A percentile compares a stretch with the other conserved stretches of the same genome.
phyloP scores from a whole-genome alignment of 2,329 filamentous ascomycete genomes.

The Diaporthe citrichinensis region DNA sequence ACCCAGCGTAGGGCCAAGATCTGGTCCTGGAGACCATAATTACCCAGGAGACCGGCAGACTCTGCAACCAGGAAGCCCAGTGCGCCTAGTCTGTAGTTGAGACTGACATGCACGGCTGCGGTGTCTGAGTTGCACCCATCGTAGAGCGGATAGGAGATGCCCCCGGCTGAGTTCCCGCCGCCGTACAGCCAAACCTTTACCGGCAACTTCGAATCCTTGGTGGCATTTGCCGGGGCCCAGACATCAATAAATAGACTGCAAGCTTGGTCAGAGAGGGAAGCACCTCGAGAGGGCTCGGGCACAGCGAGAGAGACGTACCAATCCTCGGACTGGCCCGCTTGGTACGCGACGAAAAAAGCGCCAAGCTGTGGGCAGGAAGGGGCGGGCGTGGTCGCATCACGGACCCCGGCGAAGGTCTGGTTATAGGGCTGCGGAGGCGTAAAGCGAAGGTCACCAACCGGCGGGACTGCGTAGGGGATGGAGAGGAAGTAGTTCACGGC shows the following conservation, averaged over 20 bases:
- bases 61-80: constrained; percentile 61
- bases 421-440: constrained; percentile 48
- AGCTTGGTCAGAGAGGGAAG: neutral
- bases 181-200: constrained; percentile 44
- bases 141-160: constrained; percentile 45
- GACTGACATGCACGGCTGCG: constrained; percentile 48
- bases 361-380: constrained; percentile 10
- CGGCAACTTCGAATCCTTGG: neutral
- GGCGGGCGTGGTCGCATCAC: constrained; percentile 10
- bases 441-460: constrained; percentile 62
- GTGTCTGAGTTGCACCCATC: constrained; percentile 44
- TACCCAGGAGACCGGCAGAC: constrained; percentile 60
- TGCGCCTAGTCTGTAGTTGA: constrained; percentile 59
- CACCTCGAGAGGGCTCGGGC: neutral
- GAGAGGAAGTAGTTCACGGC: constrained; percentile 59
- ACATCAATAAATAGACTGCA: neutral
- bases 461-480: constrained; percentile 63
- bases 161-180: constrained; percentile 45
- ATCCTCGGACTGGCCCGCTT: neutral
- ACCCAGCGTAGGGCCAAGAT: constrained; percentile 64
- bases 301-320: neutral
- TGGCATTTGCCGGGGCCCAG: neutral
- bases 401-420: neutral
- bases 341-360: neutral
- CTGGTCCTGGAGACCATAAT: constrained; percentile 65